Conservation (phyloP, 768 basidiomycete genomes). For the Galerina sulciceps region DNA sequence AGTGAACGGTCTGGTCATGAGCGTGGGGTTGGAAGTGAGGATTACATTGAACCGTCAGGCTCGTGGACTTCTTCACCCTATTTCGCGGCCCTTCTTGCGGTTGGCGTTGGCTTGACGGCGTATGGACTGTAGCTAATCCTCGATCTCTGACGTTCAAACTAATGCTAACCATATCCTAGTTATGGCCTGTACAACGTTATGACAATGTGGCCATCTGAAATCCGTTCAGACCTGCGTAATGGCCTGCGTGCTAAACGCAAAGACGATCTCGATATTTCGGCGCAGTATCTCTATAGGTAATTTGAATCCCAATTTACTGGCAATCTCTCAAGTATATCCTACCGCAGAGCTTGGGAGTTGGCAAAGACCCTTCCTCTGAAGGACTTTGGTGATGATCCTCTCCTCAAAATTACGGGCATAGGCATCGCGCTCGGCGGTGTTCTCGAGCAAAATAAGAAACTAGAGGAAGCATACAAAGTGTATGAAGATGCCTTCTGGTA, state of each 20-base stretch:
- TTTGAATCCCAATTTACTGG: background rate
- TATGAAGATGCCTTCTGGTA: conserved; percentile 39
- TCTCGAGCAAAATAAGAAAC: conserved; percentile 45
- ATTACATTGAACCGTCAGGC: background rate
- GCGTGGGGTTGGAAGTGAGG: too few species aligned
- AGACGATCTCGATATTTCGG: conserved; percentile 55
- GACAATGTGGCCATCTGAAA: conserved; percentile 68
- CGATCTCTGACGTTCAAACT: background rate
- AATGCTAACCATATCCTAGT: conserved; percentile 3
- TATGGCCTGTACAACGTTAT: conserved; percentile 34
- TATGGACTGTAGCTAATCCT: conserved; percentile 35
- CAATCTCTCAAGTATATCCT: background rate
- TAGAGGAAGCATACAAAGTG: conserved; percentile 39
- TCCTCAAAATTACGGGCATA: conserved; percentile 72
- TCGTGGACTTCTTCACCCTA: conserved; percentile 18
- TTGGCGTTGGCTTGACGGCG: conserved; percentile 33
- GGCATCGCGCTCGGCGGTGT: conserved; percentile 64
- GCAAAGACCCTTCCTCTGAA: conserved; percentile 48
- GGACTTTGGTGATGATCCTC: conserved; percentile 46
- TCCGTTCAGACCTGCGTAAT: conserved; percentile 66
- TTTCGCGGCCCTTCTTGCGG: conserved; percentile 31
- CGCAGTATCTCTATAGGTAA: conserved; percentile 60
- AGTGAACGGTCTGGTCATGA: background rate
- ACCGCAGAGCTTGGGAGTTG: conserved; percentile 51
- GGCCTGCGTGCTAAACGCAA: conserved; percentile 67